Evolutionary conservation across 441 rosid species (phyloP).

Genomic region (Lepidium campestre): DNA sequence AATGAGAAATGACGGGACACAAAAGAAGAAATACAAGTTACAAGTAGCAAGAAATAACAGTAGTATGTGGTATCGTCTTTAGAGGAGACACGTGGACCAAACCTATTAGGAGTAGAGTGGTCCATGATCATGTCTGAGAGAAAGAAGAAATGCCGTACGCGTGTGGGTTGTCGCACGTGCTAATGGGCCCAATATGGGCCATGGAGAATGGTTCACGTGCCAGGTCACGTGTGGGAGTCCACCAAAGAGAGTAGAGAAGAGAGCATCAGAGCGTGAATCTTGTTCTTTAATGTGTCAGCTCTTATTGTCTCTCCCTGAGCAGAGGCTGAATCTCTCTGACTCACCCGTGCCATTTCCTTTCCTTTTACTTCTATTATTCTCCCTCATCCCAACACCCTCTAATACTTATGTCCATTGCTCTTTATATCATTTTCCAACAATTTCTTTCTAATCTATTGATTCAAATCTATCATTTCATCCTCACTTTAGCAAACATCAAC

Average conservation of each 20-base stretch:
- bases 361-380: constrained; percentile 1
- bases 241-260: no score
- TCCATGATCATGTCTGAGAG: not conserved
- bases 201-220: constrained; percentile 19
- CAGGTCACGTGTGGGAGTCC: constrained; percentile 31
- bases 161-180: constrained; percentile 28
- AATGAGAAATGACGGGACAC: constrained; percentile 23
- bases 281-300: constrained; percentile 14
- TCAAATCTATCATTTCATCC: not conserved
- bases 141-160: constrained; percentile 27
- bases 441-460: not conserved
- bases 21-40: not conserved
- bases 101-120: not conserved
- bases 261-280: constrained; percentile 23
- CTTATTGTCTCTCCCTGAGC: constrained; percentile 28
- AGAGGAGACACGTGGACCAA: constrained; percentile 20
- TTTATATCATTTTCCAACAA: not conserved
- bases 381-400: constrained; percentile 16
- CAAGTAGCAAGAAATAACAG: not conserved
- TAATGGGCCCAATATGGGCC: constrained; percentile 17
- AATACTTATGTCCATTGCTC: not conserved
- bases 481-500: not conserved
- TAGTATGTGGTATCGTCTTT: not conserved
- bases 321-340: constrained; percentile 30
- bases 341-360: constrained; percentile 26